Evolutionary conservation across 2,329 filamentous ascomycete genomes (phyloP).

Genomic region (Diaporthe caulivora): DNA sequence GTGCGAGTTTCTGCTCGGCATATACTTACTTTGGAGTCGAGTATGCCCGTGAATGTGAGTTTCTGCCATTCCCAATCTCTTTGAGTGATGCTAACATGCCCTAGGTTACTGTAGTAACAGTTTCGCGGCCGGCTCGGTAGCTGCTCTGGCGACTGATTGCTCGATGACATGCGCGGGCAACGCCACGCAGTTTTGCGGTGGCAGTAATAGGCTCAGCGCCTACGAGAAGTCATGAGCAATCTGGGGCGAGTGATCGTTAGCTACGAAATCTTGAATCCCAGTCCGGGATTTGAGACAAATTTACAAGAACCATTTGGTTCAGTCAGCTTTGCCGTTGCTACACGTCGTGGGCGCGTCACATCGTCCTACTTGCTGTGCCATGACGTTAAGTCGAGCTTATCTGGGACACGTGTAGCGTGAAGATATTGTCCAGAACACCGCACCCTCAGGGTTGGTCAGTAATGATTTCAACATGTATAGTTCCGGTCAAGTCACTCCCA

Average conservation of each 20-base stretch:
- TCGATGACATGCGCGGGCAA: slow-evolving; percentile 56
- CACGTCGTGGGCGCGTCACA: background rate
- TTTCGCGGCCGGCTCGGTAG: slow-evolving; percentile 46
- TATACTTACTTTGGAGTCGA: slow-evolving; percentile 31
- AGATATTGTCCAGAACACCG: background rate
- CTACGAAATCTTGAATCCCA: background rate
- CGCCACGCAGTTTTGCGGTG: slow-evolving; percentile 54
- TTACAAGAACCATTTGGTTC: background rate
- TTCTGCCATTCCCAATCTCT: background rate
- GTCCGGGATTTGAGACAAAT: background rate
- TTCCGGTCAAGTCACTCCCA: background rate
- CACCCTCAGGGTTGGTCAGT: background rate
- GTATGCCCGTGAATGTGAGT: slow-evolving; percentile 31
- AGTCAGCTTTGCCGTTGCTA: background rate
- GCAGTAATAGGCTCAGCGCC: slow-evolving; percentile 51
- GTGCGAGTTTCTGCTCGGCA: slow-evolving; percentile 30
- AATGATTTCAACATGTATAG: background rate
- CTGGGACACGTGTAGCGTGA: background rate
- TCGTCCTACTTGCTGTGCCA: background rate
- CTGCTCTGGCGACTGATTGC: slow-evolving; percentile 51
- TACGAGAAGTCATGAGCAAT: slow-evolving; percentile 34
- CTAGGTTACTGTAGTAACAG: slow-evolving; percentile 50
- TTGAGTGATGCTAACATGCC: slow-evolving; percentile 45
- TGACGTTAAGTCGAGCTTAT: slow-evolving; percentile 10
- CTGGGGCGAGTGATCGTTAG: background rate